Evolutionary conservation across 2,329 filamentous ascomycete genomes (phyloP), one percentile per base, ranked within the genome.

Genomic region (Metarhizium album): DNA sequence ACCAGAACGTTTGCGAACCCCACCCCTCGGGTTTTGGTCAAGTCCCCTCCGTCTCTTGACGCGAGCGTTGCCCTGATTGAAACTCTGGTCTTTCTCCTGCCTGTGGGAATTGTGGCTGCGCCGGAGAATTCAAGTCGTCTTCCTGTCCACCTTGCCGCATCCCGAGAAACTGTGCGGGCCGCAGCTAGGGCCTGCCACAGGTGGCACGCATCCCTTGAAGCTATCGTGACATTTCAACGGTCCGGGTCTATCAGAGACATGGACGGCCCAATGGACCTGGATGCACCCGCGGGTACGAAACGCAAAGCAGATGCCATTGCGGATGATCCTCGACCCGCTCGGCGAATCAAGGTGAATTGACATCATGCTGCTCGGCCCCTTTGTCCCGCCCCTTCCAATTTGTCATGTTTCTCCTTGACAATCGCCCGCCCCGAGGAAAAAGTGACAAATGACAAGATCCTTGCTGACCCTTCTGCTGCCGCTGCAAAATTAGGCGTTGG

Each of bases 401-500:
- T 40, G 11, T 38, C 16, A n/a, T 31, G 29, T 31, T 31, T 31
- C 29, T 31, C 11, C 11, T 11, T 11, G 29, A 11, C 5, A 31
- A n/a, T n/a, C n/a, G n/a, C n/a, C 29, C 11, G 11, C 29, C 11
- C 29, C 5, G 11, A 31, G 33, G 13, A 20, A 40, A 20, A 20
- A 9, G 4, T 40, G 37, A 40, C 37, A 40, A 18, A 20, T 16
- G n/a, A 35, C 6, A 58, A 13, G 51, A 20, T 33, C 2, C 7
- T 27, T 14, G 2, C 24, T 20, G 40, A 6, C 46, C n/a, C 8
- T 13, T 45, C 9, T 27, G 6, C 40, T 13, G 20, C 33, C 8
- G 16, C 11, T 16, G 14, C 33, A 13, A 6, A 43, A 43, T 24
- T 24, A 95, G 83, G 86, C 91, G 14, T 78, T 98, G 24, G 87